Base-by-base conservation (phyloP, 352 stramenopile species). In the Phytophthora rubi region DNA sequence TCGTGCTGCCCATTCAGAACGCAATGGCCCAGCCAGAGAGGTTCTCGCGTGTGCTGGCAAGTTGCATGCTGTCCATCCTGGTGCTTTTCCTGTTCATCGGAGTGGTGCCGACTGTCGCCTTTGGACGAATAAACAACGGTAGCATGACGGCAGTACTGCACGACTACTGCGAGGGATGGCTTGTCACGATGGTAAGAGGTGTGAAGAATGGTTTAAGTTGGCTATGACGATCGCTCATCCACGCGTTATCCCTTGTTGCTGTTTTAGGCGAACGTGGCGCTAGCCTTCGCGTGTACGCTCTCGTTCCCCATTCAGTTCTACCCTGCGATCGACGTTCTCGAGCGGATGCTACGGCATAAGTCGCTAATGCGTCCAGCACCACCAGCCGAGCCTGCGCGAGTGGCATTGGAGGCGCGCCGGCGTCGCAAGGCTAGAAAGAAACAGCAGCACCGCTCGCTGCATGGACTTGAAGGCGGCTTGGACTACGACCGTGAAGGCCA, bases 251-350 rank as follows among this genome's bases (percentile, higher is more conserved):
- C 5, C n/a, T 61, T 32, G 53, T 63, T 18, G 21, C 32, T 8
- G n/a, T 68, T 42, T 9, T 68, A 90, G 82, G 82, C 85, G 8
- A 94, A 94, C 55, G 60, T 89, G 3, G 65, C 91, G 44, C 77
- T 94, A 4, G 85, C 86, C 5, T 90, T 92, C 54, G 84, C 86
- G 23, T 94, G 86, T 35, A 70, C 89, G 9, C 76, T 94, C 7
- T 92, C 86, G 16, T 94, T 94, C 63, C 86, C 86, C 10, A 94
- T 92, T 62, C 86, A 94, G 58, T 91, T 94, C 33, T 94, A 93
- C 58, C 86, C 86, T 8, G 86, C 86, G 2, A 86, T 94, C 37
- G 81, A 88, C 39, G 83, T 92, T 16, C 70, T 94, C 6, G 86
- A 94, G 62, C 82, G 80, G 21, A 79, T 82, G 53, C 70, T 93